phyloP scores from a whole-genome alignment of 441 rosid species.

The Manihot esculenta region DNA sequence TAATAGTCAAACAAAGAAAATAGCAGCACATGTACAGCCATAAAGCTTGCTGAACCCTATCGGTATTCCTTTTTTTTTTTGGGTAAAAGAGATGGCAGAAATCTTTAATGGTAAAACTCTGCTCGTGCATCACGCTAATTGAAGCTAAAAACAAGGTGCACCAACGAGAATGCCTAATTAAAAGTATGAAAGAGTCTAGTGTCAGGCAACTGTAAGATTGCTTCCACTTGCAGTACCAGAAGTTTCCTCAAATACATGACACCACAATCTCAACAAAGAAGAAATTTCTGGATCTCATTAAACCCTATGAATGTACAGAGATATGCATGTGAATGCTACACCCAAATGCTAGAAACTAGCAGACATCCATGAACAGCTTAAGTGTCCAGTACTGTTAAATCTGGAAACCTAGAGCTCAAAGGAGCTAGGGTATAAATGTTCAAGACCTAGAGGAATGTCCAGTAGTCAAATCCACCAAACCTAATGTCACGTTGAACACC shows the following conservation, averaged over 20 bases:
- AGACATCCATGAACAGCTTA: background rate
- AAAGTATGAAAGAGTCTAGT: background rate
- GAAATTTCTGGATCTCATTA: background rate
- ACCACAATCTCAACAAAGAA: background rate
- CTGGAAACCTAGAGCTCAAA: background rate
- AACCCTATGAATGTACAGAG: background rate
- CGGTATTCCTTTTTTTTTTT: background rate
- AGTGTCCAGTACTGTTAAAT: background rate
- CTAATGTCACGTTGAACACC: background rate
- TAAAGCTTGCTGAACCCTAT: background rate
- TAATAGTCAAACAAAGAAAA: background rate
- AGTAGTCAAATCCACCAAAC: background rate
- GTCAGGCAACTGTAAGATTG: background rate
- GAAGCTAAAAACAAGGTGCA: background rate
- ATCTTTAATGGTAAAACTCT: background rate
- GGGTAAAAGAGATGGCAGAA: background rate
- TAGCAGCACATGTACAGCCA: background rate
- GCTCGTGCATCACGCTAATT: background rate
- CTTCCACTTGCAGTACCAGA: background rate
- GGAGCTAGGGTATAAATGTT: background rate
- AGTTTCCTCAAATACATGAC: background rate
- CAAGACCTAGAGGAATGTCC: background rate
- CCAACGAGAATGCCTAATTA: background rate
- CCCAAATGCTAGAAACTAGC: background rate
- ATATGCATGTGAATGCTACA: background rate